These are phyloP conservation scores for Cyathus striatus DNA, from an alignment of 768 basidiomycete species.

Conservation along the genomic window DNA sequence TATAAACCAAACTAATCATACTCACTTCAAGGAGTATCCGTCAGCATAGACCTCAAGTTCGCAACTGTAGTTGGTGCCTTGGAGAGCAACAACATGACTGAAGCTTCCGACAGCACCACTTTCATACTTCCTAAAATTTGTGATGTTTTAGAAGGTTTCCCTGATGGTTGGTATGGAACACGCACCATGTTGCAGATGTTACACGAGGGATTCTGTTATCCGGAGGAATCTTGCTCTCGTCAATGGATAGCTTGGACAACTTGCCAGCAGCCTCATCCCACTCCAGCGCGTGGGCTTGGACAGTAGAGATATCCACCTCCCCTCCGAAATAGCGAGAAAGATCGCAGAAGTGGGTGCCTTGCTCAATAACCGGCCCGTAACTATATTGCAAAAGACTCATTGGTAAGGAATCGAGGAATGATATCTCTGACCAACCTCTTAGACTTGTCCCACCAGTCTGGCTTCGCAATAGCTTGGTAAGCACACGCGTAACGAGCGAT, in stretches of 20 bases:
- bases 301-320: conserved; percentile 80
- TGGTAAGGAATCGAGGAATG: too few relatives aligned
- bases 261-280: conserved; percentile 88
- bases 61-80: conserved; percentile 91
- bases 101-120: conserved; percentile 92
- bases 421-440: too few relatives aligned
- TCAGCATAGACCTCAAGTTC: conserved; percentile 94
- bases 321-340: conserved; percentile 97
- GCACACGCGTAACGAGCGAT: conserved; percentile 92
- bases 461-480: conserved; percentile 74
- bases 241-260: conserved; percentile 74
- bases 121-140: conserved; percentile 90
- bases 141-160: neutral
- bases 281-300: conserved; percentile 84
- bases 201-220: conserved; percentile 93
- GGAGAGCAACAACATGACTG: conserved; percentile 85
- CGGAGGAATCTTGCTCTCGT: conserved; percentile 79
- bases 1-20: conserved; percentile 1
- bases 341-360: conserved; percentile 97
- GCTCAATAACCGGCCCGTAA: conserved; percentile 81
- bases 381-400: too few relatives aligned
- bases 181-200: conserved; percentile 85
- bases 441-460: conserved; percentile 93
- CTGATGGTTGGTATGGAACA: neutral
- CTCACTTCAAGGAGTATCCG: conserved; percentile 81